Percentiles rank a stretch among this genome's conserved stretches.
These are phyloP conservation scores for Botrytis galanthina DNA, from an alignment of 2,329 filamentous ascomycete genomes.

Conservation along the genomic window DNA sequence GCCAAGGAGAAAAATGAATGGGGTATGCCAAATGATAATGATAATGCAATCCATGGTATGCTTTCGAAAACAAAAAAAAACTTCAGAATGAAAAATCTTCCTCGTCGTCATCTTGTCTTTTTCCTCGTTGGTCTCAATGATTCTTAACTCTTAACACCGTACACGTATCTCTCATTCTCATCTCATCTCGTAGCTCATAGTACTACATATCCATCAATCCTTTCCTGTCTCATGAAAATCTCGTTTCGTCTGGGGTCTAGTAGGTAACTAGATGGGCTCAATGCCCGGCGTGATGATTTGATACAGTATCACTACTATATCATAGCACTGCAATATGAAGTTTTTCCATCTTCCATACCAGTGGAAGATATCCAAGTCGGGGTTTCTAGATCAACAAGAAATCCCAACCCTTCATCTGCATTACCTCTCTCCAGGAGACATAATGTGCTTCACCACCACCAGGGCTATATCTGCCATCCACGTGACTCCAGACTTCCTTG, in stretches of 20 bases:
- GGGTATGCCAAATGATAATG: conserved; percentile 13
- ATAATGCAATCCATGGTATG: conserved; percentile 10
- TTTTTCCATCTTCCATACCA: conserved; percentile 28
- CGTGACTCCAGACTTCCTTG: conserved; percentile 74
- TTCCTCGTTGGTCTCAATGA: conserved; percentile 13
- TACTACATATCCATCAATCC: conserved; percentile 3
- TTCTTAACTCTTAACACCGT: neutral
- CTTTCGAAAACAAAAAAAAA: neutral
- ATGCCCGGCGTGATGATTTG: conserved; percentile 10
- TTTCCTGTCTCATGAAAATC: conserved; percentile 3
- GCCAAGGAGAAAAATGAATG: neutral
- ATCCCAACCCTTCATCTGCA: conserved; percentile 89
- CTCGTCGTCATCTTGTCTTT: neutral
- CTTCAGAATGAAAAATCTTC: neutral
- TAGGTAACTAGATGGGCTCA: neutral
- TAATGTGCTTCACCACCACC: conserved; percentile 52
- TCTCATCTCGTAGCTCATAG: conserved; percentile 17
- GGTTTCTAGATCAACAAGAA: conserved; percentile 75
- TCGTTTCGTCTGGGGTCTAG: neutral
- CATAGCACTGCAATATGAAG: conserved; percentile 18
- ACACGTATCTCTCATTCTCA: neutral
- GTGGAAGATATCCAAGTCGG: conserved; percentile 28
- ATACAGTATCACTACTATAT: conserved; percentile 8
- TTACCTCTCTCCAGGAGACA: conserved; percentile 92
- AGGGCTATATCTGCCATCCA: conserved; percentile 54